Conservation (phyloP, 768 basidiomycete genomes). For the Lactarius sp. region DNA sequence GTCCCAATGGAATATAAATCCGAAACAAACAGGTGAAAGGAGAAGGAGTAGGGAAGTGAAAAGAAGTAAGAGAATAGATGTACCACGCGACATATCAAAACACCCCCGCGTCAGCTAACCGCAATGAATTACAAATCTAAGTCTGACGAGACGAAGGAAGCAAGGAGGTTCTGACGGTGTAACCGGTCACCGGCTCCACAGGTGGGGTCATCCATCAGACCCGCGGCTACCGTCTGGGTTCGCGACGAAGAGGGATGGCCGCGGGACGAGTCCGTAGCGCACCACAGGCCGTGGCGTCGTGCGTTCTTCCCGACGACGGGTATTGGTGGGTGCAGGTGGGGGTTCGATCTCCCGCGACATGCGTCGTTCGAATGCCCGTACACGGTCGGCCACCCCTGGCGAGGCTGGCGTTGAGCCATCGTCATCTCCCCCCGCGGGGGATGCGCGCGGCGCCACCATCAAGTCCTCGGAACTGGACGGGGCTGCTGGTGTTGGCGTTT, state of each 20-base stretch:
- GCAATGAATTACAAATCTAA: too few species aligned
- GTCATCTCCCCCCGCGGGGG: neutral
- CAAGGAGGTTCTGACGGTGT: too few species aligned
- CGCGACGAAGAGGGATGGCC: slow-evolving; percentile 62
- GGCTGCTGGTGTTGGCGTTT: neutral
- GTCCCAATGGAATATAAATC: too few species aligned
- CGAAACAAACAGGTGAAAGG: too few species aligned
- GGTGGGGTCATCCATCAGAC: slow-evolving; percentile 24
- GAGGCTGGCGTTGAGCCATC: neutral
- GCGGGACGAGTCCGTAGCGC: slow-evolving; percentile 62
- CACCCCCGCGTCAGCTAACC: too few species aligned
- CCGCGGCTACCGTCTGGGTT: slow-evolving; percentile 50
- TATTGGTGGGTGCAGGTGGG: slow-evolving; percentile 39
- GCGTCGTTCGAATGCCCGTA: slow-evolving; percentile 55
- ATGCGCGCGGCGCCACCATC: slow-evolving; percentile 1
- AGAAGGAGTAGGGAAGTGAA: neutral
- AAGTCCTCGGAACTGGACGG: neutral
- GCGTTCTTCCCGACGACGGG: slow-evolving; percentile 41
- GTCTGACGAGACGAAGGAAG: too few species aligned
- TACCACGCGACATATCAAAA: too few species aligned
- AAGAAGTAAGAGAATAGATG: neutral
- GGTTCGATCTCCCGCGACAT: slow-evolving; percentile 43
- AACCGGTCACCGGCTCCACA: slow-evolving; percentile 6
- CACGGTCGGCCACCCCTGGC: slow-evolving; percentile 43
- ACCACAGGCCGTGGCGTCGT: slow-evolving; percentile 32